Evolutionary conservation across 75 land plant genomes (phyloP).

Genomic region (Larix kaempferi): DNA sequence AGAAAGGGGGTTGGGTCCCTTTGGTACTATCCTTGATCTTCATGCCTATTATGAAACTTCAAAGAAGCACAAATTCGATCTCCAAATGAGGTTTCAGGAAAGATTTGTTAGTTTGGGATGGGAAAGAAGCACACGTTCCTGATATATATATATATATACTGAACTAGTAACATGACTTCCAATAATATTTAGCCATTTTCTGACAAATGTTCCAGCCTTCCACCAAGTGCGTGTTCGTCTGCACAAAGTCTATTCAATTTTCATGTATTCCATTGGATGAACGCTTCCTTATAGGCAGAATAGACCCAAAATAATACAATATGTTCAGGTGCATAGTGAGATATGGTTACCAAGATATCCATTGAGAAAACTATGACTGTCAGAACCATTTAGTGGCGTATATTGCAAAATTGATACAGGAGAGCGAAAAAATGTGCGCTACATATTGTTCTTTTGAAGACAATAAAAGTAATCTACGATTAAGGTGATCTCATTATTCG

Average conservation of each 20-base stretch:
- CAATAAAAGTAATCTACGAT: conserved; percentile 10
- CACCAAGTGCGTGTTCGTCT: conserved; percentile 57
- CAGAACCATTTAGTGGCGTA: conserved; percentile 52
- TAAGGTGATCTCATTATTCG: neutral
- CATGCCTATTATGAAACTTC: conserved; percentile 43
- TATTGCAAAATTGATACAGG: conserved; percentile 53
- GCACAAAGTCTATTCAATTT: conserved; percentile 50
- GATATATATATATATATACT: conserved; percentile 62
- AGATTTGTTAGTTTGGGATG: conserved; percentile 52
- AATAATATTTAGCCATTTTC: conserved; percentile 52
- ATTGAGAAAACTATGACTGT: conserved; percentile 37
- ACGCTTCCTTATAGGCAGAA: conserved; percentile 55
- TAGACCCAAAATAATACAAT: conserved; percentile 53
- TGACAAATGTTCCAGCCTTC: conserved; percentile 64
- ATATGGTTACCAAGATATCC: conserved; percentile 64
- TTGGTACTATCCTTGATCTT: conserved; percentile 32
- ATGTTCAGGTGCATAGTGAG: conserved; percentile 70
- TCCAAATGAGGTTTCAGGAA: conserved; percentile 54
- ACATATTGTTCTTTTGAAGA: neutral
- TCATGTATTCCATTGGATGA: conserved; percentile 45
- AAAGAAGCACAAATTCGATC: conserved; percentile 44
- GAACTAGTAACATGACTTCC: conserved; percentile 65
- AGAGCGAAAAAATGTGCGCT: conserved; percentile 11
- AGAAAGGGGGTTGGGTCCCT: conserved; percentile 63
- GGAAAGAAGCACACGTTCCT: conserved; percentile 47